Percentiles rank a stretch among this genome's conserved stretches.
Evolutionary conservation across 305 asterid species (phyloP).

Genomic region (Fraxinus sp.): DNA sequence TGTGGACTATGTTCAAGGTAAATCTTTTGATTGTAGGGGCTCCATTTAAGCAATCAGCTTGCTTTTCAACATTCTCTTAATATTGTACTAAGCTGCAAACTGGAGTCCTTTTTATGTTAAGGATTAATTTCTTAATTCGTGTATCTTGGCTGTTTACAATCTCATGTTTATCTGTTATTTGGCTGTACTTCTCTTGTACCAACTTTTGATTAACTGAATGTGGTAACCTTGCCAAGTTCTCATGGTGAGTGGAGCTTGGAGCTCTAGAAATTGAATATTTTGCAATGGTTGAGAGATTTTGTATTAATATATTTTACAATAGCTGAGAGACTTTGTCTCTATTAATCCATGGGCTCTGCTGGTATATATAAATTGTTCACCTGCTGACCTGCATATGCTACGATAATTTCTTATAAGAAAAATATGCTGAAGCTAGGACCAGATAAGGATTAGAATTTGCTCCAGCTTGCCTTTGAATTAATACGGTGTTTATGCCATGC

Average conservation of each 20-base stretch:
- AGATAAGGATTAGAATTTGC: constrained; percentile 1
- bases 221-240: not conserved
- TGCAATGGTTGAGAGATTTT: not conserved
- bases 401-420: not conserved
- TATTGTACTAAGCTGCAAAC: not conserved
- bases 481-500: not conserved
- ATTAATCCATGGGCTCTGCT: not conserved
- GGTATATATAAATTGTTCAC: constrained; percentile 4
- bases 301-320: not conserved
- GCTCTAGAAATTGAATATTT: not conserved
- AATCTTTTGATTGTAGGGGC: constrained; percentile 3
- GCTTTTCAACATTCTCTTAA: not conserved
- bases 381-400: not conserved
- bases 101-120: constrained; percentile 14
- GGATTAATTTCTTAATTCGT: not conserved
- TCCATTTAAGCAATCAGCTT: not conserved
- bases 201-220: not conserved
- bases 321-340: not conserved
- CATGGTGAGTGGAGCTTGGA: not conserved
- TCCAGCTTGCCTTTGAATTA: not conserved
- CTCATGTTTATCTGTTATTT: not conserved
- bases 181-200: not conserved
- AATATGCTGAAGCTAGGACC: not conserved
- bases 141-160: not conserved
- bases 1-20: not conserved